Conservation (phyloP, 371 early-diverging fungal species). For the Lichtheimia corymbifera region DNA sequence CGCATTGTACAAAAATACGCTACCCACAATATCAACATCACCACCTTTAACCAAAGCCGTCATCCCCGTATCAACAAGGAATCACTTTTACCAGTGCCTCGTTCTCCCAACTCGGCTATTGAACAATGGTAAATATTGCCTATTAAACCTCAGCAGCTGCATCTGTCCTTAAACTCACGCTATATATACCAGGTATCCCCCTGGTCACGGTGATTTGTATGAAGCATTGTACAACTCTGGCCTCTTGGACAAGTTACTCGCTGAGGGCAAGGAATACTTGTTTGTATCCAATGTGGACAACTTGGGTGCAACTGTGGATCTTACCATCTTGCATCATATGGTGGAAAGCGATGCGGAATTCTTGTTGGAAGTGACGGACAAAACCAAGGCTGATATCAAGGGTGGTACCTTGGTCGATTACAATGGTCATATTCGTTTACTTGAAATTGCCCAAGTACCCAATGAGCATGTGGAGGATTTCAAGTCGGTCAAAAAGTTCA, state of each 20-base stretch:
- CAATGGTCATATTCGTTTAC: slow-evolving; percentile 91
- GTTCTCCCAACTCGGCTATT: slow-evolving; percentile 56
- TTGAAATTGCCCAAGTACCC: slow-evolving; percentile 99
- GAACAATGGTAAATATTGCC: slow-evolving; percentile 48
- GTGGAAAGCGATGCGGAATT: slow-evolving; percentile 91
- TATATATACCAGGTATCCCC: slow-evolving; percentile 84
- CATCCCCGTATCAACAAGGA: slow-evolving; percentile 97
- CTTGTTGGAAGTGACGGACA: slow-evolving; percentile 99
- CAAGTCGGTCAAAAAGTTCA: slow-evolving; percentile 99
- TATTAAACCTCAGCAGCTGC: not conserved
- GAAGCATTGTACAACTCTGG: slow-evolving; percentile 95
- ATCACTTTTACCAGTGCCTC: slow-evolving; percentile 87
- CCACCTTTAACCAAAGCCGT: slow-evolving; percentile 97
- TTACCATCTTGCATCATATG: slow-evolving; percentile 92
- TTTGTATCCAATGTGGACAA: slow-evolving; percentile 99
- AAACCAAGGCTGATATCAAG: slow-evolving; percentile 99
- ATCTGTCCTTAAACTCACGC: not conserved
- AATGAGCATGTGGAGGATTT: slow-evolving; percentile 97
- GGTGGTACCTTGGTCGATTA: slow-evolving; percentile 99
- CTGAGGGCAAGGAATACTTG: slow-evolving; percentile 98
- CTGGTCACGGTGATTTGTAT: slow-evolving; percentile 99
- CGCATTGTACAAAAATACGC: slow-evolving; percentile 97
- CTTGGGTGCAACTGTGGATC: slow-evolving; percentile 98
- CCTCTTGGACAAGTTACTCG: slow-evolving; percentile 92
- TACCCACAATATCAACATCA: slow-evolving; percentile 85